Evolutionary conservation across 345 rosid genomes (phyloP).

Genomic region (Linum tenue): DNA sequence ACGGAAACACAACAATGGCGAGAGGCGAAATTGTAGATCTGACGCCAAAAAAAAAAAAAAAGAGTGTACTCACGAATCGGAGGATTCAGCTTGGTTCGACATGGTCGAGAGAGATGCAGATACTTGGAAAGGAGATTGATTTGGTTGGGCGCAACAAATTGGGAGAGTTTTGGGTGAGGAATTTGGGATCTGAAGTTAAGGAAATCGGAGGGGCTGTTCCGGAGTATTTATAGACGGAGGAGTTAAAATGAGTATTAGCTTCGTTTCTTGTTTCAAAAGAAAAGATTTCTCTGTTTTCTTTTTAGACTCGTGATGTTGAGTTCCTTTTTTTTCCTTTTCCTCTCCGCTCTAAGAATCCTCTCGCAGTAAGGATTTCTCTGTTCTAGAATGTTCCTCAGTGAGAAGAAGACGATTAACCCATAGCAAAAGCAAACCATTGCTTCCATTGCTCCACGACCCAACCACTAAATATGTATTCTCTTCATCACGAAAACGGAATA

Average conservation of each 20-base stretch:
- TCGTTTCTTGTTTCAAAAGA: background rate
- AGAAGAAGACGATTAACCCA: background rate
- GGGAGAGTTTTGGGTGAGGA: background rate
- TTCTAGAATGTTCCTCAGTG: background rate
- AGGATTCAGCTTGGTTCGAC: conserved; percentile 18
- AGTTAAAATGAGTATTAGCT: background rate
- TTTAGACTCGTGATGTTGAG: no score
- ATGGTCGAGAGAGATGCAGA: conserved; percentile 9
- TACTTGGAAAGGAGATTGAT: background rate
- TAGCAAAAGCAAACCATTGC: no score
- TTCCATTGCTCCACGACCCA: no score
- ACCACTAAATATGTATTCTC: no score
- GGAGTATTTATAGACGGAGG: background rate
- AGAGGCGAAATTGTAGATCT: background rate
- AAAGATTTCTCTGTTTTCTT: background rate
- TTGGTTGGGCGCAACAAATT: background rate
- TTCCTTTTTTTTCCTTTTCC: no score
- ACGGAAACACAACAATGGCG: background rate
- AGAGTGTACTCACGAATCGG: conserved; percentile 8
- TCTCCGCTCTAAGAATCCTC: background rate
- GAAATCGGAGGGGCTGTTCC: background rate
- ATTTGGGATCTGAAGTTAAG: background rate
- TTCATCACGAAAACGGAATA: no score
- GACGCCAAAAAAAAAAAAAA: no score
- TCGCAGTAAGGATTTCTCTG: background rate